These are phyloP conservation scores for Penicillium capsulatum DNA, from an alignment of 2,329 filamentous ascomycete genomes.

Conservation along the genomic window DNA sequence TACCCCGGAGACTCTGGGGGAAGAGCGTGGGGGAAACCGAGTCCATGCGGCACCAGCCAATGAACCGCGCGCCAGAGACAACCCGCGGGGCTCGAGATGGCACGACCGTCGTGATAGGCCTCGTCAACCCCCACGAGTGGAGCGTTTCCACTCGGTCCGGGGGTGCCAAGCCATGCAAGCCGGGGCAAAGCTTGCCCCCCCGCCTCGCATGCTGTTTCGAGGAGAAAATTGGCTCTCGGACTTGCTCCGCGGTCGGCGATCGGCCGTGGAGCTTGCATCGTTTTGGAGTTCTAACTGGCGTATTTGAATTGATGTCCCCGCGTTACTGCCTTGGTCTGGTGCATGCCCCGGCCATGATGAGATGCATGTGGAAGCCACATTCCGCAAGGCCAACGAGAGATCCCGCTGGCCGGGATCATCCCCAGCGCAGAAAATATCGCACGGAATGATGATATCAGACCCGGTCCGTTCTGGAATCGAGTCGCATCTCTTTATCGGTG, in stretches of 20 bases:
- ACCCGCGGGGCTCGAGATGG: not conserved
- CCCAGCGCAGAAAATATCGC: too few species aligned
- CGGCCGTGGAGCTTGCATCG: not conserved
- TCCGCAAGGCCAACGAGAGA: too few species aligned
- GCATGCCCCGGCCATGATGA: too few species aligned
- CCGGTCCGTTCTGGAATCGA: too few species aligned
- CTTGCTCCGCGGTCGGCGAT: too few species aligned
- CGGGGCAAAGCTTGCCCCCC: not conserved
- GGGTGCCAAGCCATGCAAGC: not conserved
- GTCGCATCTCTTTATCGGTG: too few species aligned
- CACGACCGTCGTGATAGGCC: not conserved
- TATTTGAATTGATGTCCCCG: constrained; percentile 1
- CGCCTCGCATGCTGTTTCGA: not conserved
- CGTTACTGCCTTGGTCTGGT: not conserved
- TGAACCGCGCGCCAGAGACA: not conserved
- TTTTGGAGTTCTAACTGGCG: not conserved
- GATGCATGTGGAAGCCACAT: too few species aligned
- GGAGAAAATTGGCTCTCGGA: not conserved
- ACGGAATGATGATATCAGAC: too few species aligned
- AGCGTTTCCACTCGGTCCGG: not conserved
- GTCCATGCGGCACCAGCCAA: not conserved
- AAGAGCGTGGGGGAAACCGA: constrained; percentile 6
- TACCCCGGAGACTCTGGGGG: too few species aligned
- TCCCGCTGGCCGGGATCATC: too few species aligned
- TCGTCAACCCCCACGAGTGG: constrained; percentile 3